A percentile compares a stretch with the other conserved stretches of the same genome.
Evolutionary conservation across 768 basidiomycete species (phyloP).

Genomic region (Mycena crocata): DNA sequence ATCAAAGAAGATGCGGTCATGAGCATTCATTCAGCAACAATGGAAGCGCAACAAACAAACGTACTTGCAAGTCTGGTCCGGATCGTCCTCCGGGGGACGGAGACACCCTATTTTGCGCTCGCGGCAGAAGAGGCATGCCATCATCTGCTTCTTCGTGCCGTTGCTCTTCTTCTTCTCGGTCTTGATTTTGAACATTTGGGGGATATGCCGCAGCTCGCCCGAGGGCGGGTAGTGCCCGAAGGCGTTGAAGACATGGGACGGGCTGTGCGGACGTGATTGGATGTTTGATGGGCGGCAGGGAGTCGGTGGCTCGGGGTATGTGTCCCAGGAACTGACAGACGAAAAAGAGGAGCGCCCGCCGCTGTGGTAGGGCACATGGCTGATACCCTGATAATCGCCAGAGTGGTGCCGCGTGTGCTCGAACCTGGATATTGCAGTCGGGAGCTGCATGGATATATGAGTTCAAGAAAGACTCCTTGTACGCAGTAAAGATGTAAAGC

Average conservation of each 20-base stretch:
- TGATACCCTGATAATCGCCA: too few species aligned
- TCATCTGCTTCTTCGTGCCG: constrained; percentile 13
- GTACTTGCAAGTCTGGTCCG: constrained; percentile 32
- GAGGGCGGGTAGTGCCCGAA: constrained; percentile 7
- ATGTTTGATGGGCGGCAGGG: neutral
- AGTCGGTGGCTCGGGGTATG: neutral
- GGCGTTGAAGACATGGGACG: neutral
- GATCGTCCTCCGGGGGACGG: constrained; percentile 15
- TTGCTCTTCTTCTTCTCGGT: neutral
- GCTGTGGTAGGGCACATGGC: too few species aligned
- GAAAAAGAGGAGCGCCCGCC: too few species aligned
- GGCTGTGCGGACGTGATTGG: neutral
- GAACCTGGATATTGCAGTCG: neutral
- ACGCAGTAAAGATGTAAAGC: too few species aligned
- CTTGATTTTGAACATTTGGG: constrained; percentile 8
- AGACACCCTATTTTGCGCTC: constrained; percentile 30
- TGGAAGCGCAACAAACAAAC: neutral
- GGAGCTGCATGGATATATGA: neutral
- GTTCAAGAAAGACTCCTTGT: neutral
- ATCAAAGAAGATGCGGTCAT: neutral
- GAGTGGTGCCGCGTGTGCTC: too few species aligned
- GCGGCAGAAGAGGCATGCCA: constrained; percentile 29
- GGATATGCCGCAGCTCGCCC: constrained; percentile 6
- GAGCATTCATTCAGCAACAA: neutral
- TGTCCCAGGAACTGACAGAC: too few species aligned